A percentile compares a stretch with the other conserved stretches of the same genome.
Conservation (phyloP, 345 rosid species). For the Moricandia arvensis region DNA sequence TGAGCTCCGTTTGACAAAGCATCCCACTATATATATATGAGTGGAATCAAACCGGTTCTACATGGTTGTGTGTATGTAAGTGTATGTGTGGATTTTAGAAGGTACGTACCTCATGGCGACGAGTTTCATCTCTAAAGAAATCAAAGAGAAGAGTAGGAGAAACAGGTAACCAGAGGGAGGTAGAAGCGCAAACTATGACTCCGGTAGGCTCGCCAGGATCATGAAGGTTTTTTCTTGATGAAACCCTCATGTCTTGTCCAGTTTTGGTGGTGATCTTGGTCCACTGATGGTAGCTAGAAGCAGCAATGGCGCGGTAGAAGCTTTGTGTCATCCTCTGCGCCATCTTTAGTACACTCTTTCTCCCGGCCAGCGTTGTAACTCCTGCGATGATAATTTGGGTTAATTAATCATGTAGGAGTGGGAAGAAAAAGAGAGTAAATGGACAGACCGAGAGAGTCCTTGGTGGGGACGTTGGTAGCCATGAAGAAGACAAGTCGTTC, state of each 20-base stretch:
- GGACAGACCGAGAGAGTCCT: conserved; percentile 78
- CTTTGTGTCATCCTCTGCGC: conserved; percentile 89
- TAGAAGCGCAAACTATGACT: conserved; percentile 81
- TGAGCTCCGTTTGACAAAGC: conserved; percentile 65
- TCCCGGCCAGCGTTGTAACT: conserved; percentile 87
- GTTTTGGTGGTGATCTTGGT: conserved; percentile 79
- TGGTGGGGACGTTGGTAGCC: conserved; percentile 99
- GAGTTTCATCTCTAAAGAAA: conserved; percentile 84
- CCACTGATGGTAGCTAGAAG: conserved; percentile 95
- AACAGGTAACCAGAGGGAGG: conserved; percentile 86
- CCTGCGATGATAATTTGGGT: conserved; percentile 40
- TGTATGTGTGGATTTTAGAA: neutral
- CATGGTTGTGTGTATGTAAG: neutral
- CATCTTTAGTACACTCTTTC: conserved; percentile 89
- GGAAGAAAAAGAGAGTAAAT: neutral
- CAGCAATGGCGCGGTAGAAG: conserved; percentile 80
- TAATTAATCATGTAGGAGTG: neutral
- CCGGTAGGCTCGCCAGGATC: conserved; percentile 95
- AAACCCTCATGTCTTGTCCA: conserved; percentile 85
- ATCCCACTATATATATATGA: conserved; percentile 66
- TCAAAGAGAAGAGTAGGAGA: conserved; percentile 69
- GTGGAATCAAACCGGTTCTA: neutral
- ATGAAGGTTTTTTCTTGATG: conserved; percentile 88
- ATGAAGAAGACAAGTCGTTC: conserved; percentile 94
- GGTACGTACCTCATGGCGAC: conserved; percentile 81